Evolutionary conservation across 495 filamentous ascomycete genomes (phyloP).

Genomic region (Lophiostoma macrostomum): DNA sequence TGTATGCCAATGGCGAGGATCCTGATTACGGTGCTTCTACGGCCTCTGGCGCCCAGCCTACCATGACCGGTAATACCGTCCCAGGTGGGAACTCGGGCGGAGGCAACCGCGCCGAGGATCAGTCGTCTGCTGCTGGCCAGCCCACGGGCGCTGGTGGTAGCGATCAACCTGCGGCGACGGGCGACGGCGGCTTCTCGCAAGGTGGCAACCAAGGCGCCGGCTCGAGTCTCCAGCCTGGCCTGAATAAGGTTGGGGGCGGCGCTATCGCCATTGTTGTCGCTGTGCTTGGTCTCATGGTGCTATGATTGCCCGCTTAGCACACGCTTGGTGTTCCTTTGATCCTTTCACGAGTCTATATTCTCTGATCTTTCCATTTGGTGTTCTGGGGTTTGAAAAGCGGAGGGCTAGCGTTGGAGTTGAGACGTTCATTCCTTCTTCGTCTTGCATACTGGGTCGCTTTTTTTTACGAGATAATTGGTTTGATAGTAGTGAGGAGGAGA

Average conservation of each 20-base stretch:
- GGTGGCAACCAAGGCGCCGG: constrained; percentile 11
- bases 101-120: constrained; percentile 12
- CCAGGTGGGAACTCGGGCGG: constrained; percentile 40
- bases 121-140: not conserved
- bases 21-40: constrained; percentile 31
- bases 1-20: constrained; percentile 66
- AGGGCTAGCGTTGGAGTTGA: no score
- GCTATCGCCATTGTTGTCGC: constrained; percentile 27
- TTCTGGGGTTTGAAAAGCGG: not conserved
- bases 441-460: no score
- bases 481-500: no score
- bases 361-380: not conserved
- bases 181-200: constrained; percentile 10
- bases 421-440: no score
- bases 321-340: not conserved
- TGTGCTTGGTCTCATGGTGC: constrained; percentile 30
- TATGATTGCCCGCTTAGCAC: no score
- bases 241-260: constrained; percentile 20
- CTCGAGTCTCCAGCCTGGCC: constrained; percentile 6
- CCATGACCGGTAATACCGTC: constrained; percentile 34
- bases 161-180: not conserved
- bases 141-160: not conserved
- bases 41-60: constrained; percentile 9
- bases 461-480: no score
- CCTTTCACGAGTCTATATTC: not conserved